Percentiles rank a stretch among this genome's conserved stretches.
Evolutionary conservation across 177 flowering plant genomes (phyloP).

Genomic region (Vitis hybrid): DNA sequence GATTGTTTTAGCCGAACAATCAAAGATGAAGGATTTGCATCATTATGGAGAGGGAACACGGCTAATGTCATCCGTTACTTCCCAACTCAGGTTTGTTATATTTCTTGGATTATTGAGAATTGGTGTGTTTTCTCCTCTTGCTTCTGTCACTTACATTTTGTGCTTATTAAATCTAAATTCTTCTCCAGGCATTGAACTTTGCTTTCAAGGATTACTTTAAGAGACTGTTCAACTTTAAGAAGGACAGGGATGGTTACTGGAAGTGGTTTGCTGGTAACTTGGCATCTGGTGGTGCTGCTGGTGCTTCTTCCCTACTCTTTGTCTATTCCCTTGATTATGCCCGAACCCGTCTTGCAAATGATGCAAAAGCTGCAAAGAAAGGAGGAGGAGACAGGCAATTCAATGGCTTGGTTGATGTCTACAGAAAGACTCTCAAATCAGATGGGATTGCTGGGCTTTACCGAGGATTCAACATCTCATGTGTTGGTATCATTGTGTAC

Average conservation of each 20-base stretch:
- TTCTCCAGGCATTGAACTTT: conserved; percentile 77
- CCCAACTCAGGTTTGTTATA: conserved; percentile 79
- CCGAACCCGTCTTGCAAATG: conserved; percentile 83
- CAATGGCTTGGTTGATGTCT: conserved; percentile 84
- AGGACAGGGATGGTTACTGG: conserved; percentile 91
- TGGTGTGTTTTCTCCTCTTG: background rate
- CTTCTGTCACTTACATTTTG: background rate
- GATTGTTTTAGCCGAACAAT: conserved; percentile 78
- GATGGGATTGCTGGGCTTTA: conserved; percentile 93
- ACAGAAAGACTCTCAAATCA: conserved; percentile 64
- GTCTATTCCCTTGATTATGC: conserved; percentile 88
- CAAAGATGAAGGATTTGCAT: conserved; percentile 59
- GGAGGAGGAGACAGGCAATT: conserved; percentile 84
- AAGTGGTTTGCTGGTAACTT: conserved; percentile 89
- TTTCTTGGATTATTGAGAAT: background rate
- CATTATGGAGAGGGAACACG: conserved; percentile 93
- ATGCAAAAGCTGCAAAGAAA: conserved; percentile 87
- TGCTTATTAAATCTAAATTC: background rate
- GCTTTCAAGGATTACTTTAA: conserved; percentile 94
- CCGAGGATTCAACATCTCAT: conserved; percentile 92
- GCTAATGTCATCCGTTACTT: conserved; percentile 91
- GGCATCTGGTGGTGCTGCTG: conserved; percentile 95
- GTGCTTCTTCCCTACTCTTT: conserved; percentile 82
- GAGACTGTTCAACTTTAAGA: conserved; percentile 83
- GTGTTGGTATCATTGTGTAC: conserved; percentile 84